Evolutionary conservation across 352 stramenopile species (phyloP), one percentile per base, ranked within the genome.

Genomic region (Phytophthora lateralis): DNA sequence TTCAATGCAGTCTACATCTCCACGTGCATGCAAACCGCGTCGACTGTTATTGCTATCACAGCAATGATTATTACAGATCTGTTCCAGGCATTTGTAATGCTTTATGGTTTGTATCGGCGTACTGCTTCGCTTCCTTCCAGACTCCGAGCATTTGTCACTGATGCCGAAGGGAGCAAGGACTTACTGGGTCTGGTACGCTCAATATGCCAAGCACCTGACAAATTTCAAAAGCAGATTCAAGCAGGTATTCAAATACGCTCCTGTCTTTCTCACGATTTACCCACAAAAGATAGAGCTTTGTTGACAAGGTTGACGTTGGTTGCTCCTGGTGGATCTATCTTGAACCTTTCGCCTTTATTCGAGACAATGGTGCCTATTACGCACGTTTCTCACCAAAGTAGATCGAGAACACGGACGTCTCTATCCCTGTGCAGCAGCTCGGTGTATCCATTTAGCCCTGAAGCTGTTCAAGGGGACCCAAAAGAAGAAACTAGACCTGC

Each of bases 1-100:
- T 69, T 72, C 37, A 65, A 72, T 26, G 42, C 51, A 4, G 10
- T 65, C 4, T 69, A 64, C 53, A 46, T 72, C 20, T 47, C 64
- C 3, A 58, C 52, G 0, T 60, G 41, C 24, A 69, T 72, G 52
- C 58, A 72, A 43, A 57, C 51, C 9, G 17, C 55, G 1, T 46
- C 32, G 1, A 64, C 52, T 5, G 20, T 39, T 15, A 12, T 29
- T 3, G 12, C 56, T 6, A 15, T 64, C 10, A 32, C 21, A 5
- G 15, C 37, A 24, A 58, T 64, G 7, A 64, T 43, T 32, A 11
- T 59, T 20, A 51, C 42, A 11, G 56, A 64, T 42, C n/a, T 58
- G 17, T 15, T 42, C 6, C 56, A 59, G 37, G 53, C 56, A 9
- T 6, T 52, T 0, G 14, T 35, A 8, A 53, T 64, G 48, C 15